Conservation (phyloP, 1,139 yeast species). For the Kodamaea alishanica region DNA sequence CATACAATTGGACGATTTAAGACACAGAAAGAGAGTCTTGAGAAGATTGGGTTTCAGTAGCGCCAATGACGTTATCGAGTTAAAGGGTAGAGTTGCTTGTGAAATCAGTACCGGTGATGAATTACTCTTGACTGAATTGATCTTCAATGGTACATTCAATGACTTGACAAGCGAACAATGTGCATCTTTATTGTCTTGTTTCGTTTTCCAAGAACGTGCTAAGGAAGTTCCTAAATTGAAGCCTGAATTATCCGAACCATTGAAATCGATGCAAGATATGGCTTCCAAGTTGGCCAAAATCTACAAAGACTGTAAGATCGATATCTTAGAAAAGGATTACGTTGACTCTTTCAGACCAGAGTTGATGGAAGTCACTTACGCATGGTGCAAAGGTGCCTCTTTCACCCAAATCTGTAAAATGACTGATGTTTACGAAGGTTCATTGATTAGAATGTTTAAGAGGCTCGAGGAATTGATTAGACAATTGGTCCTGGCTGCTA, state of each 20-base stretch:
- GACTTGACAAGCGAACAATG: constrained; percentile 85
- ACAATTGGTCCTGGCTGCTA: constrained; percentile 87
- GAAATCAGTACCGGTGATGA: constrained; percentile 97
- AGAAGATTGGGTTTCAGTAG: constrained; percentile 81
- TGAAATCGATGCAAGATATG: constrained; percentile 81
- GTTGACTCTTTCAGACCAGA: constrained; percentile 88
- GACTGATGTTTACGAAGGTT: constrained; percentile 98
- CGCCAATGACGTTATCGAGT: constrained; percentile 78
- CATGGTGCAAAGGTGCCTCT: constrained; percentile 95
- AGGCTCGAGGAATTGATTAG: constrained; percentile 89
- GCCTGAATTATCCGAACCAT: constrained; percentile 86
- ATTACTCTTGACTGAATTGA: constrained; percentile 79
- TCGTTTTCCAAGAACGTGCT: constrained; percentile 94
- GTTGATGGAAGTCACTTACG: constrained; percentile 92
- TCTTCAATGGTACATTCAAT: constrained; percentile 91
- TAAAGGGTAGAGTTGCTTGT: constrained; percentile 94
- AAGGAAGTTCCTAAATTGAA: constrained; percentile 82
- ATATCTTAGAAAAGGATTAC: constrained; percentile 85
- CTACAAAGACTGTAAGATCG: constrained; percentile 84
- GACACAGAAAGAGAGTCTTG: constrained; percentile 86
- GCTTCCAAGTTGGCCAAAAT: constrained; percentile 87
- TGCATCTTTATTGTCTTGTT: constrained; percentile 88
- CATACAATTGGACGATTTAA: constrained; percentile 88
- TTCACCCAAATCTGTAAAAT: constrained; percentile 96
- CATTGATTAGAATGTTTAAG: constrained; percentile 88